Evolutionary conservation across 495 filamentous ascomycete genomes (phyloP).

Genomic region (Tuber borchii): DNA sequence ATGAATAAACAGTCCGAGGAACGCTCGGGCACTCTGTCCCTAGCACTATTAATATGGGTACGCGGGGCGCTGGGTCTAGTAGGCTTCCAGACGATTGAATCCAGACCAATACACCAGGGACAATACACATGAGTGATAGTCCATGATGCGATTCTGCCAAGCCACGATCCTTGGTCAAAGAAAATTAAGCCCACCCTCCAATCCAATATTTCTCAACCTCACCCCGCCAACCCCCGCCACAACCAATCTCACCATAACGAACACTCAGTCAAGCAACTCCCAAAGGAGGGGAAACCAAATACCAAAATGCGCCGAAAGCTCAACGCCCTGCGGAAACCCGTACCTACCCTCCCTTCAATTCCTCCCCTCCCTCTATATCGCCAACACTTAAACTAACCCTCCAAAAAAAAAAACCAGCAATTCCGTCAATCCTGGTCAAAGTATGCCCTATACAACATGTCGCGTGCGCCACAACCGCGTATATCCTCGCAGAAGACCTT

Average conservation of each 20-base stretch:
- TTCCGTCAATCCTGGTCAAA: conserved; percentile 96
- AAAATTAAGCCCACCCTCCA: not conserved
- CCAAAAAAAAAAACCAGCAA: conserved; percentile 55
- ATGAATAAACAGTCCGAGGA: too few relatives aligned
- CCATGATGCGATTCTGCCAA: not conserved
- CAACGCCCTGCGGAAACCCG: conserved; percentile 58
- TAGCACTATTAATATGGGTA: not conserved
- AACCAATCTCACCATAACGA: not conserved
- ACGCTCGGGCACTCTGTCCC: not conserved
- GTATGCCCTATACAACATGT: conserved; percentile 88
- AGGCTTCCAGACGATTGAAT: not conserved
- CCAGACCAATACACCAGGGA: not conserved
- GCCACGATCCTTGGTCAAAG: not conserved
- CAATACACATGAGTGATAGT: not conserved
- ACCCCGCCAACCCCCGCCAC: not conserved
- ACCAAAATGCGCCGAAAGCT: conserved; percentile 56
- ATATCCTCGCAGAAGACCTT: conserved; percentile 53
- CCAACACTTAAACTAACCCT: conserved; percentile 12
- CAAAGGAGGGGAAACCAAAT: not conserved
- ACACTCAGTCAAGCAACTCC: not conserved
- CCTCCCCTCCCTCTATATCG: conserved; percentile 5
- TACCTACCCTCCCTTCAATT: conserved; percentile 42
- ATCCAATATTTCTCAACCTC: not conserved
- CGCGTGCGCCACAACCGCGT: conserved; percentile 38
- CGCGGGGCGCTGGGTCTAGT: not conserved